Conservation (phyloP, 1,139 yeast genomes). For the Blastobotrys proliferans region DNA sequence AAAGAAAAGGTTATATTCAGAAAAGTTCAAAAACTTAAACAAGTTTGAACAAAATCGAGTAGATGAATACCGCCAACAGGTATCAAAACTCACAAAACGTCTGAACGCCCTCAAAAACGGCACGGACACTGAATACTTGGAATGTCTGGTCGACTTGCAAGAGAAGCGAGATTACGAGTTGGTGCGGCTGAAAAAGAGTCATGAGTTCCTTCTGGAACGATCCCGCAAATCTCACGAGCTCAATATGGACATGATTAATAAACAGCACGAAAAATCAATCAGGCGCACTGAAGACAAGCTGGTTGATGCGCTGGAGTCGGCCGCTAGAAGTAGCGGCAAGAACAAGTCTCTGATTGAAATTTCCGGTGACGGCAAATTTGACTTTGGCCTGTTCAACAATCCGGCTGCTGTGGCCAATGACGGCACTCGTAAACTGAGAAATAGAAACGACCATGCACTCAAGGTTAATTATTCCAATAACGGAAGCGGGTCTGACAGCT, state of each 20-base stretch:
- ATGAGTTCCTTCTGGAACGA: slow-evolving; percentile 75
- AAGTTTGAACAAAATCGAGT: slow-evolving; percentile 1
- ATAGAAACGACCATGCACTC: too few species aligned
- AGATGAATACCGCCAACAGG: background rate
- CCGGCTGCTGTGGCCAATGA: too few species aligned
- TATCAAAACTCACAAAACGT: background rate
- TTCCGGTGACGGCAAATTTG: slow-evolving; percentile 56
- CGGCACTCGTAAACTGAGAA: too few species aligned
- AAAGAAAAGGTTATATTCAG: too few species aligned
- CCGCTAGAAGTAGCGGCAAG: slow-evolving; percentile 38
- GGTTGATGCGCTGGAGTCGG: slow-evolving; percentile 67
- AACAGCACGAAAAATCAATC: slow-evolving; percentile 72
- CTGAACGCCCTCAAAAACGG: slow-evolving; percentile 37
- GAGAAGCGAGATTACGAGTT: slow-evolving; percentile 79
- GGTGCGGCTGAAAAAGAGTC: slow-evolving; percentile 72
- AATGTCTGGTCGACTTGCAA: slow-evolving; percentile 58
- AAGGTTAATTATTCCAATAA: too few species aligned
- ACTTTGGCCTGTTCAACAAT: too few species aligned
- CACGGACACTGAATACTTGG: slow-evolving; percentile 57
- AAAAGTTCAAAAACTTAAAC: too few species aligned
- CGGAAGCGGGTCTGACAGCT: slow-evolving; percentile 9
- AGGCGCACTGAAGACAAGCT: slow-evolving; percentile 75
- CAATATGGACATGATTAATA: slow-evolving; percentile 68
- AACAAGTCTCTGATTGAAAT: slow-evolving; percentile 80
- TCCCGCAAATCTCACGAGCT: slow-evolving; percentile 72